Percentiles rank a stretch among this genome's conserved stretches.
Evolutionary conservation across 2,329 filamentous ascomycete genomes (phyloP).

Genomic region (Talaromyces funiculosus): DNA sequence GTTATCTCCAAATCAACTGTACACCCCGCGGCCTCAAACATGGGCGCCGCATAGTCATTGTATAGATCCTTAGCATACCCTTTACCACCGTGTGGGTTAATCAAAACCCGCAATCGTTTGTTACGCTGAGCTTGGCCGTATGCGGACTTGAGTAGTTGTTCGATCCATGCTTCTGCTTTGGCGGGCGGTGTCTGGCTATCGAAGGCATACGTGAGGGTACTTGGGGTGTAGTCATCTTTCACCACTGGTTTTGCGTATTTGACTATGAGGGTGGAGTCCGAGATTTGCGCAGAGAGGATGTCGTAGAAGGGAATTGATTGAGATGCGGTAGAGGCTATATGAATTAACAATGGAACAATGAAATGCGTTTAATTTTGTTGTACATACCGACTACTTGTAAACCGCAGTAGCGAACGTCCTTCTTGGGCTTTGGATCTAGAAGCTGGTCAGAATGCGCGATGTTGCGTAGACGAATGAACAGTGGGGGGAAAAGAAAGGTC

Average conservation of each 20-base stretch:
- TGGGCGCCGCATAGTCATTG: conserved; percentile 67
- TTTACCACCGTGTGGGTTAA: conserved; percentile 88
- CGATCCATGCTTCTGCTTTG: conserved; percentile 57
- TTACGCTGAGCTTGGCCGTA: conserved; percentile 63
- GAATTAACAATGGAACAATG: conserved; percentile 1
- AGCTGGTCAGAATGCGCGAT: not conserved
- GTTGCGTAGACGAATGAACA: not conserved
- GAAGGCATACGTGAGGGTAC: conserved; percentile 58
- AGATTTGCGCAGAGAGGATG: conserved; percentile 71
- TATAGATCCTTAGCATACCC: conserved; percentile 70
- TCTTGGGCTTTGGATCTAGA: conserved; percentile 1
- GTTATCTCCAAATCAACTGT: conserved; percentile 68
- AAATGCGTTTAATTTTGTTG: not conserved
- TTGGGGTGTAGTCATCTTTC: conserved; percentile 56
- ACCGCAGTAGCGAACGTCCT: conserved; percentile 13
- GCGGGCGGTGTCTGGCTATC: conserved; percentile 44
- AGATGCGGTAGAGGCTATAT: conserved; percentile 41
- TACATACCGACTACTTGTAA: conserved; percentile 5
- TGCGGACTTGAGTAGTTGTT: conserved; percentile 60
- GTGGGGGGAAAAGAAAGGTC: not conserved
- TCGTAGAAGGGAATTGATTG: conserved; percentile 71
- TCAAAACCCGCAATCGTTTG: conserved; percentile 77
- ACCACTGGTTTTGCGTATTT: conserved; percentile 62
- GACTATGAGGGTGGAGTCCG: conserved; percentile 58
- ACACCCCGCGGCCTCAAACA: conserved; percentile 78